Conservation (phyloP, 768 basidiomycete genomes). For the Mycena epipterygia region DNA sequence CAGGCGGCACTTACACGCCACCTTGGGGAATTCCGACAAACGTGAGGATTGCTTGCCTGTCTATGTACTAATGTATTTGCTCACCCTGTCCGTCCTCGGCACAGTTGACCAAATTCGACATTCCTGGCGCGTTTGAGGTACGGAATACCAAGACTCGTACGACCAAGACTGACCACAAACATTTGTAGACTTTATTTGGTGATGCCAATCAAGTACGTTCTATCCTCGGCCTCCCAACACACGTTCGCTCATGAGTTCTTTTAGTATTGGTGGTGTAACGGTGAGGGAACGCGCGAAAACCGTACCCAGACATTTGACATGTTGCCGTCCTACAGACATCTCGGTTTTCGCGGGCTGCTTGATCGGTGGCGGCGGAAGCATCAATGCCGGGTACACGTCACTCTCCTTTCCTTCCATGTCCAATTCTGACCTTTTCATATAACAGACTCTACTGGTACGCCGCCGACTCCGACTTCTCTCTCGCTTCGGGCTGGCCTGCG, state of each 20-base stretch:
- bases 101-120: conserved; percentile 74
- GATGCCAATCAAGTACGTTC: conserved; percentile 14
- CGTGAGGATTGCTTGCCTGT: conserved; percentile 43
- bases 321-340: conserved; percentile 56
- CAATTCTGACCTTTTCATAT: not conserved
- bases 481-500: conserved; percentile 64
- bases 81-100: not conserved
- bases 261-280: conserved; percentile 78
- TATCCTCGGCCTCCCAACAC: not conserved
- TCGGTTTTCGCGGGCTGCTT: conserved; percentile 75
- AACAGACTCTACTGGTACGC: conserved; percentile 69
- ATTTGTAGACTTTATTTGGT: conserved; percentile 54
- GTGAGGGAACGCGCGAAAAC: conserved; percentile 38
- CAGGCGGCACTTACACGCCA: conserved; percentile 69
- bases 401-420: not conserved
- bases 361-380: conserved; percentile 71
- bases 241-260: not conserved
- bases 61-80: not conserved
- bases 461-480: conserved; percentile 63
- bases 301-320: not conserved
- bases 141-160: not conserved
- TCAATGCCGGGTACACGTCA: conserved; percentile 69
- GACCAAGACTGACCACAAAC: not conserved
- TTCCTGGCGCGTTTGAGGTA: conserved; percentile 57
- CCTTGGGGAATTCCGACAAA: conserved; percentile 62